phyloP scores from a whole-genome alignment of 2,329 filamentous ascomycete species.

The Talaromyces sp. region DNA sequence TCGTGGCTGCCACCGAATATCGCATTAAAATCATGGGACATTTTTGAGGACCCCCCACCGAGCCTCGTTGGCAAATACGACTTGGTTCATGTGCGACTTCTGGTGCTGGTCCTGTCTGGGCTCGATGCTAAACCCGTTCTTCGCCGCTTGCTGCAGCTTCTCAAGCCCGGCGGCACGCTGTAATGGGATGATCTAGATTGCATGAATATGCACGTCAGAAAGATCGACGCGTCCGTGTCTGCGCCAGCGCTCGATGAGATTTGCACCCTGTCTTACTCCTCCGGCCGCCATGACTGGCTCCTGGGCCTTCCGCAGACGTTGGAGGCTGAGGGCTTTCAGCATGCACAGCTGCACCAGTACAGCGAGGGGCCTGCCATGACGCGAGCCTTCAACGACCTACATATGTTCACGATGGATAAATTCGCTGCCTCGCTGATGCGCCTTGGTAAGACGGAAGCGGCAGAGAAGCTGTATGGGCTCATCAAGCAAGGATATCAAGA shows the following conservation, averaged over 20 bases:
- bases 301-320: constrained; percentile 15
- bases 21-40: constrained; percentile 15
- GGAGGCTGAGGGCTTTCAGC: constrained; percentile 11
- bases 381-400: constrained; percentile 14
- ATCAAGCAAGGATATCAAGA: constrained; percentile 14
- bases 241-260: constrained; percentile 16
- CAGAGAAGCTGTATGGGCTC: constrained; percentile 10
- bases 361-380: constrained; percentile 13
- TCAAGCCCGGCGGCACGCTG: constrained; percentile 24
- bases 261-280: constrained; percentile 12
- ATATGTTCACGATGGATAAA: constrained; percentile 19
- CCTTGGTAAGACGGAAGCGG: constrained; percentile 11
- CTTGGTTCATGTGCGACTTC: constrained; percentile 18
- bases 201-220: constrained; percentile 16
- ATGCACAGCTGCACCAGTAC: constrained; percentile 13
- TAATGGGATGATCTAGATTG: constrained; percentile 26
- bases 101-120: constrained; percentile 8
- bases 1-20: constrained; percentile 17
- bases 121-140: constrained; percentile 14
- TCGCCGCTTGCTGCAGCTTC: constrained; percentile 17
- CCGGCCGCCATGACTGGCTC: constrained; percentile 19
- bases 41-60: constrained; percentile 18
- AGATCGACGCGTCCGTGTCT: constrained; percentile 5
- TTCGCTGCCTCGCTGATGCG: constrained; percentile 13
- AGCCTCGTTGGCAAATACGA: constrained; percentile 19